phyloP scores from a whole-genome alignment of 2,329 filamentous ascomycete genomes.

The Davidsoniella eucalypti region DNA sequence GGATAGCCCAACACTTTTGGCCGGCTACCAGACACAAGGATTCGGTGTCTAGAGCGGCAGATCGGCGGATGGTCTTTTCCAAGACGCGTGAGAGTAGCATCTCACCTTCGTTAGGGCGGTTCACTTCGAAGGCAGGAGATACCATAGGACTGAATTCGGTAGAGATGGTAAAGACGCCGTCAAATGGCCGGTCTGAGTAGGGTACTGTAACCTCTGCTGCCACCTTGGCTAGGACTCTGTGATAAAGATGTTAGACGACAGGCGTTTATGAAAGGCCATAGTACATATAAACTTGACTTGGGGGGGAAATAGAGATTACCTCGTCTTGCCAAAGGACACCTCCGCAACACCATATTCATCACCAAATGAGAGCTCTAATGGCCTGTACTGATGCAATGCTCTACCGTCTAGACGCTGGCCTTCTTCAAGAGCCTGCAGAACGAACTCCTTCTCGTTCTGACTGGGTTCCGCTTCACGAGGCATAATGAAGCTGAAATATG shows the following conservation, averaged over 20 bases:
- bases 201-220: slow-evolving; percentile 80
- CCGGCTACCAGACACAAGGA: slow-evolving; percentile 86
- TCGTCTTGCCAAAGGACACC: slow-evolving; percentile 77
- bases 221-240: slow-evolving; percentile 65
- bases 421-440: slow-evolving; percentile 66
- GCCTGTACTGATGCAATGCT: slow-evolving; percentile 61
- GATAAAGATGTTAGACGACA: background rate
- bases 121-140: slow-evolving; percentile 75
- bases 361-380: slow-evolving; percentile 64
- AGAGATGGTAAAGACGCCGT: slow-evolving; percentile 84
- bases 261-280: background rate
- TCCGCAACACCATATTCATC: slow-evolving; percentile 84
- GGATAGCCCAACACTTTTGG: slow-evolving; percentile 77
- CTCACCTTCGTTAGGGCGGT: slow-evolving; percentile 69
- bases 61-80: slow-evolving; percentile 86
- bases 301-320: slow-evolving; percentile 30
- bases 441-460: slow-evolving; percentile 72
- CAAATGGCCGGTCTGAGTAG: slow-evolving; percentile 76
- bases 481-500: slow-evolving; percentile 39
- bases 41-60: slow-evolving; percentile 84
- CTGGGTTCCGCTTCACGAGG: slow-evolving; percentile 86
- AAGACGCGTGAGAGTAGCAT: slow-evolving; percentile 73
- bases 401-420: slow-evolving; percentile 74
- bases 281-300: background rate
- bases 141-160: slow-evolving; percentile 88